Conservation (phyloP, 768 basidiomycete species). For the Mycena crocata region DNA sequence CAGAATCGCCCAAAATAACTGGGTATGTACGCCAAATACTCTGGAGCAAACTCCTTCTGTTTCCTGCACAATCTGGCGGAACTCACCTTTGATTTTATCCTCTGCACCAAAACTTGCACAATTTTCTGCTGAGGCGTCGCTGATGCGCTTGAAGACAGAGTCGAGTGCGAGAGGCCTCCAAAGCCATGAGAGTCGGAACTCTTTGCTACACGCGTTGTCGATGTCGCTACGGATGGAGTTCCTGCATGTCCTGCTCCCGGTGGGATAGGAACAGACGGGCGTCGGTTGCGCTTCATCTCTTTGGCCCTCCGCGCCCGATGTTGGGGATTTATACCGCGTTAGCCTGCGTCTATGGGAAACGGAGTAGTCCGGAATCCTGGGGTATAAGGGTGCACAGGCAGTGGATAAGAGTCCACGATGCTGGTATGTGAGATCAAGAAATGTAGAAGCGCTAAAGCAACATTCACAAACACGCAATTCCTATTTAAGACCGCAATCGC, state of each 20-base stretch:
- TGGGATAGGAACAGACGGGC: conserved; percentile 27
- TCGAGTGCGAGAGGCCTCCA: conserved; percentile 42
- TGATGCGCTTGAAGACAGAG: conserved; percentile 48
- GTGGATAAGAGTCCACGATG: neutral
- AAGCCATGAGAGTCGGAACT: conserved; percentile 70
- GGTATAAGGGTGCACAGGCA: neutral
- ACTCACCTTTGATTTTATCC: conserved; percentile 83
- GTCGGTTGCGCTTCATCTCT: conserved; percentile 23
- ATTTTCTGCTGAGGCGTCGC: conserved; percentile 84
- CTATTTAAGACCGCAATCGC: no score
- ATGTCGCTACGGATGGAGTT: conserved; percentile 13
- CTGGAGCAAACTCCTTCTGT: neutral
- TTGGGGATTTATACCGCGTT: neutral
- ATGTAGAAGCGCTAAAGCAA: no score
- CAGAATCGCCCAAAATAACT: neutral
- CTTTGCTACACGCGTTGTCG: conserved; percentile 64
- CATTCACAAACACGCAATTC: no score
- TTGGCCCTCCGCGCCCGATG: neutral
- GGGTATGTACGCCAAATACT: no score
- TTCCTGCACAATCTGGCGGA: neutral
- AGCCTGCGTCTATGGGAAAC: neutral
- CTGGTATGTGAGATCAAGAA: no score
- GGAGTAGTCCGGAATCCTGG: conserved; percentile 48
- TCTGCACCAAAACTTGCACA: conserved; percentile 81
- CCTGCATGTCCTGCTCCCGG: conserved; percentile 11